Conservation (phyloP, 1,284 basidiomycete species). For the Malassezia equina region DNA sequence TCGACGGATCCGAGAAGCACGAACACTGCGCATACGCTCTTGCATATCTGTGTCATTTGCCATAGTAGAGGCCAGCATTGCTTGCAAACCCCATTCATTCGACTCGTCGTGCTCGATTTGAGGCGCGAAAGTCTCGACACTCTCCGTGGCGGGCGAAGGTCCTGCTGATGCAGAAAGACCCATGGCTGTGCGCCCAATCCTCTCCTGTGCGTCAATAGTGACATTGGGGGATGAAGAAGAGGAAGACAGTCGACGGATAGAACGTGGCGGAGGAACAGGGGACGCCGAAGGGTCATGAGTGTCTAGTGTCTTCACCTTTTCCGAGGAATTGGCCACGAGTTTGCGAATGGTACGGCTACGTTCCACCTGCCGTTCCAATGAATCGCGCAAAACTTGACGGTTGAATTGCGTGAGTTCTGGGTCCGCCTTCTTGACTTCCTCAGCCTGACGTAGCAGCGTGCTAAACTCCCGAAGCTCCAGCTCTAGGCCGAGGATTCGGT, state of each 20-base stretch:
- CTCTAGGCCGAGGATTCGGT: slow-evolving; percentile 76
- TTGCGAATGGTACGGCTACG: slow-evolving; percentile 47
- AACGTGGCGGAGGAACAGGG: not conserved
- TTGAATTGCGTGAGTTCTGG: slow-evolving; percentile 33
- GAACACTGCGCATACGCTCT: slow-evolving; percentile 39
- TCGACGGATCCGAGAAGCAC: slow-evolving; percentile 22
- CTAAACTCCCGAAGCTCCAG: slow-evolving; percentile 87
- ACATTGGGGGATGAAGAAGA: not conserved
- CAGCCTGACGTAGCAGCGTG: slow-evolving; percentile 65
- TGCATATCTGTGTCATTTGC: slow-evolving; percentile 40
- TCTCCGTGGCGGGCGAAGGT: not conserved
- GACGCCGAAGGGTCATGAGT: not conserved
- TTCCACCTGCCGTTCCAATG: slow-evolving; percentile 47
- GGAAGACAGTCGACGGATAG: not conserved
- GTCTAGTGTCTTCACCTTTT: slow-evolving; percentile 5
- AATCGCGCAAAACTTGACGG: slow-evolving; percentile 55
- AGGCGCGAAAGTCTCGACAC: not conserved
- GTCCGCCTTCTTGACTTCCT: slow-evolving; percentile 48
- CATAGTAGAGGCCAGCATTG: slow-evolving; percentile 41
- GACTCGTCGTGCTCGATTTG: slow-evolving; percentile 17
- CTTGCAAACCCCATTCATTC: slow-evolving; percentile 45
- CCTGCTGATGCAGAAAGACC: not conserved
- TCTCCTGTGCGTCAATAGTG: not conserved
- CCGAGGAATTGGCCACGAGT: slow-evolving; percentile 38
- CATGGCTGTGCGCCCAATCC: slow-evolving; percentile 11